These are phyloP conservation scores for Amanita brunnescens DNA, from an alignment of 768 basidiomycete species.

Conservation along the genomic window DNA sequence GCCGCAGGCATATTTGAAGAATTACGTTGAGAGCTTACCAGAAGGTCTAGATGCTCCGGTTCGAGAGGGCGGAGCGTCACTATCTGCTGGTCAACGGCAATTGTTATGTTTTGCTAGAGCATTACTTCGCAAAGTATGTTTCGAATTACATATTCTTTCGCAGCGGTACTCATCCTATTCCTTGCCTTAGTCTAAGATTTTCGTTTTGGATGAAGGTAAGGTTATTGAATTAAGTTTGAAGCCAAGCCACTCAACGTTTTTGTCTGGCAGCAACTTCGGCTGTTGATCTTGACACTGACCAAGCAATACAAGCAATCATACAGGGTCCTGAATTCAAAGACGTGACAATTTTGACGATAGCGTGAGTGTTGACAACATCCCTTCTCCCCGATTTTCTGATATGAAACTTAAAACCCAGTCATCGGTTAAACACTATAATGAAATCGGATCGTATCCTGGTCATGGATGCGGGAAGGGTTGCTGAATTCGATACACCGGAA, in stretches of 20 bases:
- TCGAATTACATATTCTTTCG: background rate
- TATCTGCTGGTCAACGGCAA: slow-evolving; percentile 82
- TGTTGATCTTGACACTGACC: slow-evolving; percentile 86
- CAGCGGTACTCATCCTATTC: background rate
- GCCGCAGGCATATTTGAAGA: slow-evolving; percentile 53
- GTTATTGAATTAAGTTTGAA: slow-evolving; percentile 1
- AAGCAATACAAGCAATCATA: slow-evolving; percentile 82
- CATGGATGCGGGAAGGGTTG: slow-evolving; percentile 70
- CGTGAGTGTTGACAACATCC: slow-evolving; percentile 43
- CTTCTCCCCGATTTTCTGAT: background rate
- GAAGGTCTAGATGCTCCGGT: slow-evolving; percentile 67
- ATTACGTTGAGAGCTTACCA: slow-evolving; percentile 56
- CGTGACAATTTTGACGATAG: slow-evolving; percentile 82
- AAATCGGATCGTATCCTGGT: slow-evolving; percentile 78
- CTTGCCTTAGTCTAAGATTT: slow-evolving; percentile 56
- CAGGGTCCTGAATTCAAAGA: slow-evolving; percentile 67
- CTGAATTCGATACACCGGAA: slow-evolving; percentile 74
- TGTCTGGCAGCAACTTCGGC: slow-evolving; percentile 64
- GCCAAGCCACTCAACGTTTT: slow-evolving; percentile 2
- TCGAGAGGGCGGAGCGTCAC: slow-evolving; percentile 70
- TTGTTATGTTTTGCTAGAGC: slow-evolving; percentile 82
- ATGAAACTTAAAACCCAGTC: slow-evolving; percentile 29
- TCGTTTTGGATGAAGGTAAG: slow-evolving; percentile 88
- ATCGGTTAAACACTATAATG: slow-evolving; percentile 78
- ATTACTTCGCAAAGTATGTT: slow-evolving; percentile 63